Base-by-base conservation (phyloP, 371 early-diverging fungal genomes). In the Caulochytrium protostelioides region DNA sequence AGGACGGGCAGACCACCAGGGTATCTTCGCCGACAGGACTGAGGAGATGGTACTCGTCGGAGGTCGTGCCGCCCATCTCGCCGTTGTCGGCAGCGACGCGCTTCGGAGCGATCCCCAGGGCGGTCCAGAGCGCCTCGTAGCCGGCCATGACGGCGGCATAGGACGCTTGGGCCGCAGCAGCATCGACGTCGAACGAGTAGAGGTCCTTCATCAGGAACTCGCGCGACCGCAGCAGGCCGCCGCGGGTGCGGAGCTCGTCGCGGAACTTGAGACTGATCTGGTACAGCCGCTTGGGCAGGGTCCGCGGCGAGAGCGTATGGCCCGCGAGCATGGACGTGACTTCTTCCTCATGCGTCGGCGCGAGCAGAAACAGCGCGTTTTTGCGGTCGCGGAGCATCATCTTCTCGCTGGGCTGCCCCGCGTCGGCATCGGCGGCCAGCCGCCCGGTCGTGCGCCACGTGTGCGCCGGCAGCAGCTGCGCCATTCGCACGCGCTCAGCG, bases 141-240 rank as follows among this genome's bases (percentile, higher is more conserved):
- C 84, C 83, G 5, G 34, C 39, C 19, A 61, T 57, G 9, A 86
- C 70, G 12, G 67, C 56, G 12, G 74, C 59, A 42, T 86, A 89
- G 0, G 84, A 68, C 16, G 41, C 45, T 28, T 65, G 54, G 0
- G 87, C 83, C n/a, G 57, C 62, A 16, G 72, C 58, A 28, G 59
- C 57, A 0, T 62, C 58, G 1, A 52, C 60, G 49, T 89, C 87
- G 52, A 89, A 89, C 4, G 81, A 70, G 52, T 89, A 86, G 34
- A 89, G 42, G 52, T 89, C 90, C 47, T 85, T 89, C 90, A 89
- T 89, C n/a, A 84, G 44, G 42, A 89, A 86, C 48, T 89, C 86
- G 25, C 81, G 65, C 4, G 73, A 83, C 10, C 90, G 61, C 33
- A 89, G 54, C 15, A 89, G 47, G 6, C 84, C 86, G 8, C 70